Conservation (phyloP, 306 rosid genomes). For the Prinsepia uniflora region DNA sequence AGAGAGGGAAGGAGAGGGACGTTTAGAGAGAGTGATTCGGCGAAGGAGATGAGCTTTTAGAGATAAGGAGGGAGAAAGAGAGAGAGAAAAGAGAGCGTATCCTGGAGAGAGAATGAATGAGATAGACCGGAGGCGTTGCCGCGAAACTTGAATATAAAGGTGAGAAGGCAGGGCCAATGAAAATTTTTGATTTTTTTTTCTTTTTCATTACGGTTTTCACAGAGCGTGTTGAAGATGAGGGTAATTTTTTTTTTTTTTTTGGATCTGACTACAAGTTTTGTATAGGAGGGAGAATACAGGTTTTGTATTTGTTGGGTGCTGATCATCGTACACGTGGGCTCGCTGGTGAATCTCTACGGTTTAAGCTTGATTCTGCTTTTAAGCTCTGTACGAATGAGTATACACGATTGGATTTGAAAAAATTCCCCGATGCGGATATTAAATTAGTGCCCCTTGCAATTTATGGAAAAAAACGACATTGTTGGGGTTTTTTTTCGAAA, state of each 20-base stretch:
- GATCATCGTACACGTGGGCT: constrained; percentile 25
- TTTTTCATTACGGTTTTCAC: constrained; percentile 10
- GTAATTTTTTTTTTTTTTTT: too few species aligned
- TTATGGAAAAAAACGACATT: background rate
- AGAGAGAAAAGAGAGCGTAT: constrained; percentile 21
- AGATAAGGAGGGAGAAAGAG: background rate
- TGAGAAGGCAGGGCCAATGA: constrained; percentile 29
- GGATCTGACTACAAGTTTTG: too few species aligned
- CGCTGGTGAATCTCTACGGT: background rate
- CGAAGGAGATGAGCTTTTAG: constrained; percentile 1
- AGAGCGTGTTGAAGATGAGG: constrained; percentile 26
- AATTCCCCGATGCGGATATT: constrained; percentile 13
- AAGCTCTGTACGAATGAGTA: background rate
- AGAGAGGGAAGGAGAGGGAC: background rate
- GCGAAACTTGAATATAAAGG: constrained; percentile 74
- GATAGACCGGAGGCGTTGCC: constrained; percentile 46
- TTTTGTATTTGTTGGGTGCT: constrained; percentile 10
- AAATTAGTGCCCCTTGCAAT: background rate
- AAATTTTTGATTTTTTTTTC: background rate
- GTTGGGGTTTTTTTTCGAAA: background rate
- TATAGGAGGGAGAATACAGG: constrained; percentile 43
- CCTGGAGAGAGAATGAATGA: constrained; percentile 10
- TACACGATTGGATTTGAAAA: constrained; percentile 53
- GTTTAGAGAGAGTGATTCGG: constrained; percentile 21
- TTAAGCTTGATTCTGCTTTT: background rate